Evolutionary conservation across 306 rosid species (phyloP).

Genomic region (Begonia peltatifolia): DNA sequence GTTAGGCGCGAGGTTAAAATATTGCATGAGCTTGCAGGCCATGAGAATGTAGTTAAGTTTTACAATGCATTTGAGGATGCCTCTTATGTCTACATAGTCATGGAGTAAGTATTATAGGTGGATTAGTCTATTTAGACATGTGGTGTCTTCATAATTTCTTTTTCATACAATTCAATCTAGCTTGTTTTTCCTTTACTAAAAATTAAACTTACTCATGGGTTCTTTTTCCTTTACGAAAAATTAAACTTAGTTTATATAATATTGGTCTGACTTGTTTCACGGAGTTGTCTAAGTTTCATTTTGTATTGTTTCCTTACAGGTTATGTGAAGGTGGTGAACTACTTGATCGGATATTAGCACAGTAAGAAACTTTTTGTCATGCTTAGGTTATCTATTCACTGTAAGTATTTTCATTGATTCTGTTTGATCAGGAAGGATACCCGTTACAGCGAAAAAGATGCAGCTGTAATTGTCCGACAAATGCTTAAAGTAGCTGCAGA

Average conservation of each 20-base stretch:
- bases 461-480: conserved; percentile 90
- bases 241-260: too few relatives aligned
- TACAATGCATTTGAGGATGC: conserved; percentile 79
- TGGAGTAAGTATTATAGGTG: conserved; percentile 64
- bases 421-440: conserved; percentile 70
- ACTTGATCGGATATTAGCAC: conserved; percentile 83
- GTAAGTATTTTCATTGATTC: conserved; percentile 6
- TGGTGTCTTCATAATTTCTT: too few relatives aligned
- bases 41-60: conserved; percentile 90
- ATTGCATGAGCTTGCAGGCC: conserved; percentile 80
- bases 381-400: background rate
- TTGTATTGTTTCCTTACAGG: conserved; percentile 24
- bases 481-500: conserved; percentile 98
- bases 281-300: too few relatives aligned
- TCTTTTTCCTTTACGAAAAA: too few relatives aligned
- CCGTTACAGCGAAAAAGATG: conserved; percentile 23
- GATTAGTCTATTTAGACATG: background rate
- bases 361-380: conserved; percentile 35
- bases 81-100: conserved; percentile 86
- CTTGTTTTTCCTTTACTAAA: too few relatives aligned
- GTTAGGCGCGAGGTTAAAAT: conserved; percentile 93
- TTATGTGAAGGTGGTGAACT: conserved; percentile 98
- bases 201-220: too few relatives aligned
- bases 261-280: too few relatives aligned
- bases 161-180: too few relatives aligned